A percentile compares a stretch with the other conserved stretches of the same genome.
Evolutionary conservation across 208 protist genomes (phyloP).

Genomic region (Kentomonas sorsogonicus): DNA sequence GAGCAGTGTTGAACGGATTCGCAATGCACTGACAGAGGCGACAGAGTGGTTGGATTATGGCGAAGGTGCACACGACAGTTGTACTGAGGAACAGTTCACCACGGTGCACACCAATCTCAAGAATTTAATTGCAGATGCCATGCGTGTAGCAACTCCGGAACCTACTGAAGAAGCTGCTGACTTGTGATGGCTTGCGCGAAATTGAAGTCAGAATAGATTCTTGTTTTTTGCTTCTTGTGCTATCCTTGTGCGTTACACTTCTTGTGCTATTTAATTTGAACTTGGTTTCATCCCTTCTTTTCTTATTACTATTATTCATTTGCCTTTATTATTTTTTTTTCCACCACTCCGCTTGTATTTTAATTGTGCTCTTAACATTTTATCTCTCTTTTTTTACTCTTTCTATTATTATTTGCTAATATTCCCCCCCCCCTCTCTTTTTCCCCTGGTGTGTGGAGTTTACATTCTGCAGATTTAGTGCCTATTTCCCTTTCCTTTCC

Average conservation of each 20-base stretch:
- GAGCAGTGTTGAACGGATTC: conserved; percentile 24
- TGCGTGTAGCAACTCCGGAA: conserved; percentile 12
- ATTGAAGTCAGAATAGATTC: no score
- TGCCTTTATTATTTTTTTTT: not conserved
- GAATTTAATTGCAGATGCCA: conserved; percentile 23
- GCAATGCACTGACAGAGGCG: conserved; percentile 19
- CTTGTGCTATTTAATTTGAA: not conserved
- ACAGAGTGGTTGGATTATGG: conserved; percentile 79
- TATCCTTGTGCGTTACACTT: conserved; percentile 2
- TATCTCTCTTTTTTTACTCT: not conserved
- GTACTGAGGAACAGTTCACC: conserved; percentile 46
- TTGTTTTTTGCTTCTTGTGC: conserved; percentile 9
- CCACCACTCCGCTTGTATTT: not conserved
- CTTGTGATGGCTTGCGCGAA: conserved; percentile 25
- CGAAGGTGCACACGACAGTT: conserved; percentile 52
- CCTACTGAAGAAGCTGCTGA: conserved; percentile 18
- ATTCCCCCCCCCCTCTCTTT: no score
- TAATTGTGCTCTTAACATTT: not conserved
- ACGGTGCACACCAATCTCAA: conserved; percentile 36
- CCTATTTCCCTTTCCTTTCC: not conserved
- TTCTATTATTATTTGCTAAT: no score
- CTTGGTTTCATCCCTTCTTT: conserved; percentile 4
- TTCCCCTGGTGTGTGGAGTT: no score
- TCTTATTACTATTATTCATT: not conserved
- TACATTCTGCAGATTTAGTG: no score